Evolutionary conservation across 768 basidiomycete species (phyloP).

Genomic region (Solioccasus polychromus): DNA sequence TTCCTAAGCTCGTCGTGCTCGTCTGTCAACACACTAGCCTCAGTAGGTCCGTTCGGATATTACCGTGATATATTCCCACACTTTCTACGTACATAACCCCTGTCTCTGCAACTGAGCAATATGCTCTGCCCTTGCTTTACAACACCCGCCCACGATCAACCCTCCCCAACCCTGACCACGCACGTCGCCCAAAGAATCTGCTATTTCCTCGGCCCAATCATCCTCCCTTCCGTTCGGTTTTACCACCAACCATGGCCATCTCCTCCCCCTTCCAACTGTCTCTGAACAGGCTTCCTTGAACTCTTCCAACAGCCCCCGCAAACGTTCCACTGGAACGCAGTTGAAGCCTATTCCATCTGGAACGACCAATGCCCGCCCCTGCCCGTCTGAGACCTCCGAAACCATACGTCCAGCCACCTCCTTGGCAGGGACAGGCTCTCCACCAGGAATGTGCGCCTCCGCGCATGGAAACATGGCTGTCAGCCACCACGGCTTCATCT

Average conservation of each 20-base stretch:
- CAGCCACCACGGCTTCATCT: constrained; percentile 72
- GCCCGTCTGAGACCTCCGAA: constrained; percentile 12
- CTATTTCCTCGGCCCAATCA: constrained; percentile 38
- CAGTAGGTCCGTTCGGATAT: constrained; percentile 22
- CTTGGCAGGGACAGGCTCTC: constrained; percentile 26
- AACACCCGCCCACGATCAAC: constrained; percentile 68
- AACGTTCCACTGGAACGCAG: constrained; percentile 52
- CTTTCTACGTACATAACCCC: constrained; percentile 1
- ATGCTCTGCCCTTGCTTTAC: constrained; percentile 55
- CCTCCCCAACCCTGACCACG: constrained; percentile 42
- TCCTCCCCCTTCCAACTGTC: constrained; percentile 7
- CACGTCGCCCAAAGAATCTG: too few species aligned
- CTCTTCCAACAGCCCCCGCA: constrained; percentile 39
- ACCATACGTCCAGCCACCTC: constrained; percentile 46
- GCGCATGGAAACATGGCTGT: constrained; percentile 61
- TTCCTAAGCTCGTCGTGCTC: constrained; percentile 22
- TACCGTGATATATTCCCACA: constrained; percentile 23
- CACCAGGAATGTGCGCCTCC: constrained; percentile 32
- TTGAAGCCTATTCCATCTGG: constrained; percentile 72
- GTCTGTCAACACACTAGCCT: constrained; percentile 2
- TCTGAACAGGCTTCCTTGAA: constrained; percentile 29
- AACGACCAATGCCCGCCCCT: constrained; percentile 17
- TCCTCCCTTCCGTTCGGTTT: constrained; percentile 66
- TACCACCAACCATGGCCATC: constrained; percentile 53
- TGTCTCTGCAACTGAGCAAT: constrained; percentile 31